phyloP scores from a whole-genome alignment of 2,329 filamentous ascomycete genomes.

The Penicillium sp. region DNA sequence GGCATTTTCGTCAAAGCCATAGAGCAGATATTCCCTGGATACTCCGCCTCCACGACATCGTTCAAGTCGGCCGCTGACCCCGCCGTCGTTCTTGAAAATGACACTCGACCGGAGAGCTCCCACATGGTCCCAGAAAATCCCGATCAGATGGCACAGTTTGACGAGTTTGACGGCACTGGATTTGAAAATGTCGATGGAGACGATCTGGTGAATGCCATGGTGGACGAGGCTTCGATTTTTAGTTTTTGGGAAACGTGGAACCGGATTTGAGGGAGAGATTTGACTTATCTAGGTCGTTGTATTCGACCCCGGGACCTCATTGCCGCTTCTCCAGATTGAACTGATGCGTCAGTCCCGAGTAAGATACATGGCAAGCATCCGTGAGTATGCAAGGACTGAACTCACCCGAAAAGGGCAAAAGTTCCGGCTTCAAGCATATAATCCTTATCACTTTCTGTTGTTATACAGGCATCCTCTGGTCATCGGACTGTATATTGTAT shows the following conservation, averaged over 20 bases:
- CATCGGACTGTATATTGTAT: too few species aligned
- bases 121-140: neutral
- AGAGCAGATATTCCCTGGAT: conserved; percentile 20
- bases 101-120: neutral
- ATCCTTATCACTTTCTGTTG: too few species aligned
- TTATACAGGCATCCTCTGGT: too few species aligned
- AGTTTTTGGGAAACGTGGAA: conserved; percentile 24
- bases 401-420: too few species aligned
- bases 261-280: neutral
- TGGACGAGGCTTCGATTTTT: conserved; percentile 25
- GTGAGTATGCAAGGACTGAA: too few species aligned
- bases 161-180: neutral
- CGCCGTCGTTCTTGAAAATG: neutral
- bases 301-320: too few species aligned
- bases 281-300: too few species aligned
- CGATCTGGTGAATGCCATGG: conserved; percentile 18
- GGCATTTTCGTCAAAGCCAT: conserved; percentile 27
- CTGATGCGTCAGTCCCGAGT: too few species aligned
- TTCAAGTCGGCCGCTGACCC: neutral
- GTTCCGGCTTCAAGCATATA: too few species aligned
- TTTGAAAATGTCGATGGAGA: neutral
- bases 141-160: neutral
- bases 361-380: too few species aligned
- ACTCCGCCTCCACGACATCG: conserved; percentile 3
- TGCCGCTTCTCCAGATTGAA: too few species aligned